Conservation (phyloP, 1,284 basidiomycete species). For the Agaricales sp. region DNA sequence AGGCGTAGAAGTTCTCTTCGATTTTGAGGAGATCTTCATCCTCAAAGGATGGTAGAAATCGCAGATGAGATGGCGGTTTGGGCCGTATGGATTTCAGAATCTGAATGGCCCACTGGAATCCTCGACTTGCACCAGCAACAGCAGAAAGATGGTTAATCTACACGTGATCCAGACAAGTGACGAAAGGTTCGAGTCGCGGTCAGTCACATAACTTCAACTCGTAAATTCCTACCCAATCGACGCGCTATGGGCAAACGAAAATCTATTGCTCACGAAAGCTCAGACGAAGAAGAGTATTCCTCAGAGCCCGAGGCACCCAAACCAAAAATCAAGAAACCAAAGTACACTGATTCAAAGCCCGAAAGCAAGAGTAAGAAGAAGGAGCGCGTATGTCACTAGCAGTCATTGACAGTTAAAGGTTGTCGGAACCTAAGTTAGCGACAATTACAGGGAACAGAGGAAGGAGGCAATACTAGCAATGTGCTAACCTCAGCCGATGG, state of each 20-base stretch:
- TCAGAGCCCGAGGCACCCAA: background rate
- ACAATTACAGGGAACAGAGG: background rate
- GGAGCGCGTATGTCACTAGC: constrained; percentile 2
- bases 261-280: constrained; percentile 16
- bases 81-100: constrained; percentile 5
- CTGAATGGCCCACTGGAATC: background rate
- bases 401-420: constrained; percentile 6
- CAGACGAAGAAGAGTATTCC: background rate
- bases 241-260: constrained; percentile 28
- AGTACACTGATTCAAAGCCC: constrained; percentile 9
- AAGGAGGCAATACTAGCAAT: background rate
- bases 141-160: background rate
- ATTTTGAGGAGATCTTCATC: constrained; percentile 76
- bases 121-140: background rate
- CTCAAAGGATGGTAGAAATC: constrained; percentile 41
- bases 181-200: background rate
- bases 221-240: background rate
- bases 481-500: constrained; percentile 31
- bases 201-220: background rate
- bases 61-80: constrained; percentile 13
- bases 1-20: constrained; percentile 64
- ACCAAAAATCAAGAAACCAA: background rate
- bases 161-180: background rate
- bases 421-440: constrained; percentile 1
- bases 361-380: constrained; percentile 5